Evolutionary conservation across 2,329 filamentous ascomycete species (phyloP), one percentile per base, ranked within the genome.

Genomic region (Sarocladium kiliense): DNA sequence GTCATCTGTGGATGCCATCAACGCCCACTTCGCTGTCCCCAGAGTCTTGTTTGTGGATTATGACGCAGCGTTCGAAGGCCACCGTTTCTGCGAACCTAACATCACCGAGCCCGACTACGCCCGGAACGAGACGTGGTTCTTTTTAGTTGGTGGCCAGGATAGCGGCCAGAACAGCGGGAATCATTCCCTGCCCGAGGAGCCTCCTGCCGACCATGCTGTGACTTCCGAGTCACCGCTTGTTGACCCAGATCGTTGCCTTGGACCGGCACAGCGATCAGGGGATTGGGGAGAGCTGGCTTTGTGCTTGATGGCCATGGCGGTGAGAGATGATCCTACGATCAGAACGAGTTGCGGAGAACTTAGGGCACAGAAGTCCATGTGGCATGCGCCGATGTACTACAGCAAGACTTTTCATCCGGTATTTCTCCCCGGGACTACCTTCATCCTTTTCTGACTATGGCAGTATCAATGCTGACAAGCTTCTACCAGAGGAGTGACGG

Each of bases 371-470:
- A 51, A 70, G 44, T 71, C 69, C 2, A 75, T 74, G 71, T 75
- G 74, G 73, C 73, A 73, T 61, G 72, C 75, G n/a, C 74, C 75
- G 14, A 74, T 72, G 27, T 76, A 71, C 56, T 76, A 74, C 54
- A 74, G 71, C 42, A 75, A 74, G 62, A 74, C 71, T 0, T 76
- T 77, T 60, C 73, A 77, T 61, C 74, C 74, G 42, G 68, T 71
- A 65, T 54, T 67, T 61, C n/a, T n/a, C n/a, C n/a, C n/a, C n/a
- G n/a, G n/a, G n/a, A n/a, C n/a, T n/a, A n/a, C n/a, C n/a, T n/a
- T n/a, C n/a, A n/a, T n/a, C n/a, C n/a, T n/a, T n/a, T n/a, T n/a
- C n/a, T n/a, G n/a, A n/a, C n/a, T n/a, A n/a, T n/a, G n/a, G n/a
- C n/a, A n/a, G n/a, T n/a, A n/a, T 25, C n/a, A 36, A 36, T 14